These are phyloP conservation scores for Beauveria brongniartii DNA, from an alignment of 2,329 filamentous ascomycete species.

Conservation along the genomic window DNA sequence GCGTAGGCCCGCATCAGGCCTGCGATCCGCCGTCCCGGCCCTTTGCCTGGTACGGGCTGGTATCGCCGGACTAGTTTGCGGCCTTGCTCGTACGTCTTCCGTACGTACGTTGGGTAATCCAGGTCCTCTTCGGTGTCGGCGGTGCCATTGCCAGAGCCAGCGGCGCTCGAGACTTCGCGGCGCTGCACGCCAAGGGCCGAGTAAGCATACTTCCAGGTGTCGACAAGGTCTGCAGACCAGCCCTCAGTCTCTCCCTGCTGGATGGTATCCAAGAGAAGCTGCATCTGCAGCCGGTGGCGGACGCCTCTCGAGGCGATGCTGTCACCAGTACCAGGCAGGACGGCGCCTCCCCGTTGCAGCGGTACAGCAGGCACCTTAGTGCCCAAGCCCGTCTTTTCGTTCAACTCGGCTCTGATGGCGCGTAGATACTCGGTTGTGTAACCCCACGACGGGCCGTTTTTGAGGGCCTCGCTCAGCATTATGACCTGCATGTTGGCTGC, in stretches of 20 bases:
- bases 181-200: not conserved
- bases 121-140: no score
- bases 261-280: not conserved
- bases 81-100: not conserved
- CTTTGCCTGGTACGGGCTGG: fast-evolving
- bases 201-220: not conserved
- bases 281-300: not conserved
- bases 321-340: not conserved
- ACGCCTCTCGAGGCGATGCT: not conserved
- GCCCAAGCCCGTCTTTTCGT: not conserved
- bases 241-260: not conserved
- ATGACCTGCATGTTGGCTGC: not conserved
- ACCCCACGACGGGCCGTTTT: not conserved
- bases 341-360: no score
- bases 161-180: not conserved
- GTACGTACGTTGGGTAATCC: not conserved
- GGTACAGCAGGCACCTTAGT: not conserved
- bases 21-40: not conserved
- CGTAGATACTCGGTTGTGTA: not conserved
- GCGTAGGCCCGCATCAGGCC: not conserved
- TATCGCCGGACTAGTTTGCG: not conserved
- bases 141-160: no score
- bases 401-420: not conserved
- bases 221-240: not conserved
- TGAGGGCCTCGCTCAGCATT: not conserved